phyloP scores from a whole-genome alignment of 345 rosid species.

The Turnera subulata region DNA sequence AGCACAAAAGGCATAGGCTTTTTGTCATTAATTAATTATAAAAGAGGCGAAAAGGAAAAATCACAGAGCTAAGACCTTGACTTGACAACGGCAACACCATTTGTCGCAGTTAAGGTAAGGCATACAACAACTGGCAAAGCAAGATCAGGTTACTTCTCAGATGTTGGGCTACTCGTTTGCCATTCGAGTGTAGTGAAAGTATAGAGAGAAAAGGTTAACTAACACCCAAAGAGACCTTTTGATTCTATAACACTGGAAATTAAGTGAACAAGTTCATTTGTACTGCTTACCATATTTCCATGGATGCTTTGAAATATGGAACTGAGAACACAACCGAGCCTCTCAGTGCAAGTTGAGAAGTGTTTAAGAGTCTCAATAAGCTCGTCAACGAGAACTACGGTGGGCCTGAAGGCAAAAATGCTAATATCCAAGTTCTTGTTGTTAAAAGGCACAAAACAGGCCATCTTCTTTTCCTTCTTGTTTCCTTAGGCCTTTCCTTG shows the following conservation, averaged over 20 bases:
- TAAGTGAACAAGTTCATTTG: neutral
- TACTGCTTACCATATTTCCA: constrained; percentile 45
- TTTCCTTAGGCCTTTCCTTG: neutral
- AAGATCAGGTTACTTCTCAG: too few species aligned
- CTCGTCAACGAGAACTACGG: constrained; percentile 36
- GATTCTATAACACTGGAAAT: neutral
- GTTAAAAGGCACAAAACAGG: constrained; percentile 49
- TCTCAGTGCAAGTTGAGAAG: constrained; percentile 31
- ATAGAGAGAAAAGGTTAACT: too few species aligned
- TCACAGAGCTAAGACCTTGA: too few species aligned
- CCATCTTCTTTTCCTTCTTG: constrained; percentile 10
- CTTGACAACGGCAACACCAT: too few species aligned
- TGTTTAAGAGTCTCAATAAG: constrained; percentile 33
- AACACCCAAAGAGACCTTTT: neutral
- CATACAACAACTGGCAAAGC: too few species aligned
- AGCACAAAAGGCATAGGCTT: too few species aligned
- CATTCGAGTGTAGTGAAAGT: too few species aligned
- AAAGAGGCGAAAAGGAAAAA: neutral
- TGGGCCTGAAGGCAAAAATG: constrained; percentile 42
- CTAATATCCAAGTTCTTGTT: constrained; percentile 37
- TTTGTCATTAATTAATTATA: too few species aligned
- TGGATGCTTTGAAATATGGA: constrained; percentile 59
- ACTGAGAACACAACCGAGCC: constrained; percentile 51
- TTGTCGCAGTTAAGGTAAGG: too few species aligned
- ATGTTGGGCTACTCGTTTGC: too few species aligned